phyloP scores from a whole-genome alignment of 2,329 filamentous ascomycete genomes.

The Cryoendolithus antarcticus region DNA sequence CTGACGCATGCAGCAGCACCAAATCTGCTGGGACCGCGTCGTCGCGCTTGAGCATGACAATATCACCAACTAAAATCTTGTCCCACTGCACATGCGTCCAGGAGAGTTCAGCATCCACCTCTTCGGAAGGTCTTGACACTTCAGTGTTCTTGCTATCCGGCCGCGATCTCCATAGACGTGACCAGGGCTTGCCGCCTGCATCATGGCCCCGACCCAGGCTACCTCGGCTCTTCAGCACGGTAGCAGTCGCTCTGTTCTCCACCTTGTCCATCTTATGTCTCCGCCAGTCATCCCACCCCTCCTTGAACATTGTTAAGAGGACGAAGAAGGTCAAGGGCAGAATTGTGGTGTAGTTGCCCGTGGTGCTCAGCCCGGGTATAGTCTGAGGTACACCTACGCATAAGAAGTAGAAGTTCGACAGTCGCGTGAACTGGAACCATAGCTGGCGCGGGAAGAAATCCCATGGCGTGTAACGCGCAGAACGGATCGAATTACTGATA shows the following conservation, averaged over 20 bases:
- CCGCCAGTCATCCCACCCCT: conserved; percentile 80
- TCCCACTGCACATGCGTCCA: conserved; percentile 67
- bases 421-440: conserved; percentile 81
- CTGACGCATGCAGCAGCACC: conserved; percentile 59
- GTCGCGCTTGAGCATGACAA: conserved; percentile 62
- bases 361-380: conserved; percentile 81
- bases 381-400: conserved; percentile 77
- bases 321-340: conserved; percentile 73
- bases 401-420: conserved; percentile 92
- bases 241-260: conserved; percentile 47
- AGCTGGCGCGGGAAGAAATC: conserved; percentile 82
- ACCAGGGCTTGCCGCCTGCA: too few relatives aligned
- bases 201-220: too few relatives aligned
- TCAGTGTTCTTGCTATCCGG: background rate
- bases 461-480: conserved; percentile 77
- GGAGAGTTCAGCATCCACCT: background rate
- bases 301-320: conserved; percentile 74
- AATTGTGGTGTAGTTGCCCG: conserved; percentile 78
- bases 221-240: background rate
- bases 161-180: too few relatives aligned
- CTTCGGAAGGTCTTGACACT: background rate
- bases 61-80: conserved; percentile 66
- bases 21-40: conserved; percentile 69
- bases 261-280: conserved; percentile 72
- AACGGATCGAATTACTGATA: conserved; percentile 72